These are phyloP conservation scores for Rhynchospora pubera DNA, from an alignment of 176 grass and related monocot genomes.

Conservation along the genomic window DNA sequence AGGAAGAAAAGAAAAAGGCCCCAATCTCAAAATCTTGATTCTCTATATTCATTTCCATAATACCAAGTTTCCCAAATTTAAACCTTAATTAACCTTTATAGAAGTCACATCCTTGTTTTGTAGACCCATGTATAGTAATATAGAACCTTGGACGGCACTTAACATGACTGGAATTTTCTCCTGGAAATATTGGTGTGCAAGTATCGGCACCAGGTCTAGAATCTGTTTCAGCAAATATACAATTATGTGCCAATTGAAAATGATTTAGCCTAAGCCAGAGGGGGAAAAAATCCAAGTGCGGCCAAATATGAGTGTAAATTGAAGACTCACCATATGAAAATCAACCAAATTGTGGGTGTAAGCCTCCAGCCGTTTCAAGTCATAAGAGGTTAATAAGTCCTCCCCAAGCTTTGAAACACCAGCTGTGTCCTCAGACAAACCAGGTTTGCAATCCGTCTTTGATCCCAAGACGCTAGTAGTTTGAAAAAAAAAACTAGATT, in stretches of 20 bases:
- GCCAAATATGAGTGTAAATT: slow-evolving; percentile 10
- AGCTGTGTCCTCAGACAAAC: slow-evolving; percentile 19
- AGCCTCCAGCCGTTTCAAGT: slow-evolving; percentile 85
- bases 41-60: slow-evolving; percentile 3
- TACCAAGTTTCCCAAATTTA: background rate
- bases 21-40: background rate
- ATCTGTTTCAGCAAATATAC: slow-evolving; percentile 49
- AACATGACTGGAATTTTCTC: slow-evolving; percentile 79
- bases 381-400: slow-evolving; percentile 62
- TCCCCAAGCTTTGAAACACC: slow-evolving; percentile 30
- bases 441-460: too few species aligned
- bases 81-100: slow-evolving; percentile 60
- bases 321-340: slow-evolving; percentile 78
- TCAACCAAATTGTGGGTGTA: slow-evolving; percentile 93
- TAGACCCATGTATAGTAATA: slow-evolving; percentile 88
- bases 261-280: background rate
- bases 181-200: slow-evolving; percentile 87
- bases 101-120: slow-evolving; percentile 71
- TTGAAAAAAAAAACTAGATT: background rate
- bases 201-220: slow-evolving; percentile 77
- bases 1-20: slow-evolving; percentile 12
- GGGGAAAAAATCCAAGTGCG: background rate
- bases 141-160: slow-evolving; percentile 55
- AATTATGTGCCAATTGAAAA: background rate
- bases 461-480: slow-evolving; percentile 63